Conservation (phyloP, 441 rosid species). For the Capsella rubella region DNA sequence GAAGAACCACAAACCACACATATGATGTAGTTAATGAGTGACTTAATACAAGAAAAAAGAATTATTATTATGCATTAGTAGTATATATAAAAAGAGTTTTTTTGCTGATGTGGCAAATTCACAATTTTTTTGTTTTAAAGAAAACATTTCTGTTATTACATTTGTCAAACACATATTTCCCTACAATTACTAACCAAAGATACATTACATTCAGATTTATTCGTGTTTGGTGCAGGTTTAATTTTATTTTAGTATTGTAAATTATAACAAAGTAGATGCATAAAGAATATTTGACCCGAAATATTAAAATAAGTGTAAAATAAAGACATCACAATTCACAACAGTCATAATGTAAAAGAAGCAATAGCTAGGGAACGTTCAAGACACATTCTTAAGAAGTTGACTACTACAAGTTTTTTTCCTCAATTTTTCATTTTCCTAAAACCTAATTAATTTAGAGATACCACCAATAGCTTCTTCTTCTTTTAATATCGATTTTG, state of each 20-base stretch:
- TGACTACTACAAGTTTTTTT: constrained; percentile 32
- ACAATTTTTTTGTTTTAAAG: too few relatives aligned
- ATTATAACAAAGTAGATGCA: not conserved
- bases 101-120: too few relatives aligned
- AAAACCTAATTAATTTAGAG: not conserved
- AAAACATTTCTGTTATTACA: too few relatives aligned
- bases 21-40: not conserved
- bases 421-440: not conserved
- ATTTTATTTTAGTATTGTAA: too few relatives aligned
- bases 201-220: too few relatives aligned
- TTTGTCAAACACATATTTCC: too few relatives aligned
- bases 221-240: too few relatives aligned
- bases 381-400: constrained; percentile 7
- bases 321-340: not conserved
- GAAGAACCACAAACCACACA: not conserved
- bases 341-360: not conserved
- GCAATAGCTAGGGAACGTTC: constrained; percentile 6
- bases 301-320: not conserved
- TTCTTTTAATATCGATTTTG: not conserved
- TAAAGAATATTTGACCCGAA: not conserved
- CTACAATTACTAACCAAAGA: too few relatives aligned
- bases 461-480: not conserved
- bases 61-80: too few relatives aligned
- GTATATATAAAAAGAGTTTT: too few relatives aligned
- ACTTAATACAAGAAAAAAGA: not conserved